Evolutionary conservation across 2,329 filamentous ascomycete species (phyloP), one percentile per base, ranked within the genome.

Genomic region (Penicillium sp.): DNA sequence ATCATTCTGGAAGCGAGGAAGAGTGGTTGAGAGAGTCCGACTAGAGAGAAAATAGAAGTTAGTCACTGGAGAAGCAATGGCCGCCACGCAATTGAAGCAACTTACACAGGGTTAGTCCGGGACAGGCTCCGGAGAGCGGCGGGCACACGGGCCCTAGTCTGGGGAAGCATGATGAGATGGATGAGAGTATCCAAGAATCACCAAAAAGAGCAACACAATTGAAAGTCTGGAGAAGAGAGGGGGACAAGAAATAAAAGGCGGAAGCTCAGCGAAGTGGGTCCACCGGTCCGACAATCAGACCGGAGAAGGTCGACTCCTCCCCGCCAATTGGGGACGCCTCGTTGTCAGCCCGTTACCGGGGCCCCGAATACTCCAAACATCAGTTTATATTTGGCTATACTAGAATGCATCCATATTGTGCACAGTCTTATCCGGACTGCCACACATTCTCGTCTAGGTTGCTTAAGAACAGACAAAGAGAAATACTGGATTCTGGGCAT

Each of bases 1-100:
- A 50, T 73, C 77, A 56, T 85, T 62, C 37, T 71, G 66, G 54
- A 65, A 77, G 59, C 77, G 75, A 63, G 79, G 70, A 31, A 80
- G 65, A 18, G 83, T 82, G 29, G 72, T 74, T 0, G 72, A 72
- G 45, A 75, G 64, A 29, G 70, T 57, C 31, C 72, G 72, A 52
- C 72, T 75, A 46, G 15, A 42, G 9, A 41, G 13, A 39, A 40
- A 45, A 58, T n/a, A 51, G 46, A 37, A 37, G 38, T 56, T 40
- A 58, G 52, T 38, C 25, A 46, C 41, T 12, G 6, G 18, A 18
- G 29, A 31, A 39, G 34, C 46, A 54, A 48, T 53, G 56, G 46
- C 23, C 23, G 23, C 23, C 21, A 40, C 25, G 15, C 29, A 25
- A 21, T 32, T 42, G 27, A 3, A 31, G 40, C 39, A 48, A 61